Conservation (phyloP, 1,284 basidiomycete genomes). For the Moesziomyces antarcticus region DNA sequence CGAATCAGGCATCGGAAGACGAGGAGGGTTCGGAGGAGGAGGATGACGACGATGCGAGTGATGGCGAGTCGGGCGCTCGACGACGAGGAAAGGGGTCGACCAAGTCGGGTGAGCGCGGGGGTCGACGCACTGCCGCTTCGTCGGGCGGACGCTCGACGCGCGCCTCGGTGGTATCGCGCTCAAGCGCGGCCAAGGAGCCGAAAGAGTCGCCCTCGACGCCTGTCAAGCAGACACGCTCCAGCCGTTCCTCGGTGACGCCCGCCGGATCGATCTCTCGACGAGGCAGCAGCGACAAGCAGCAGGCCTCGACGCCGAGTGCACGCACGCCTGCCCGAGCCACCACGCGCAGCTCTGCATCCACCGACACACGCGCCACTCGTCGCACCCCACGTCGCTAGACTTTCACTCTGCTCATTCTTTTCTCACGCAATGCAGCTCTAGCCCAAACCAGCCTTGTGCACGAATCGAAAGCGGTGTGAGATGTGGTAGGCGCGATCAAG, state of each 20-base stretch:
- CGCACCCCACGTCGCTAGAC: conserved; percentile 43
- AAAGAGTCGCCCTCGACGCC: conserved; percentile 28
- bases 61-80: conserved; percentile 10
- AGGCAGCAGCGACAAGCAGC: conserved; percentile 35
- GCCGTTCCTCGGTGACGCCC: conserved; percentile 21
- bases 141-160: conserved; percentile 22
- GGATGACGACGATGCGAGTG: conserved; percentile 27
- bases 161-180: conserved; percentile 37
- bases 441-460: background rate
- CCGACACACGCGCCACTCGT: conserved; percentile 25
- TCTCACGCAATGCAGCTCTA: background rate
- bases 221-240: conserved; percentile 35
- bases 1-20: conserved; percentile 8
- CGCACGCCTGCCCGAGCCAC: conserved; percentile 25
- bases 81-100: conserved; percentile 10
- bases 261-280: conserved; percentile 17
- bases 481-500: too few relatives aligned
- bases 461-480: background rate
- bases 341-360: conserved; percentile 35
- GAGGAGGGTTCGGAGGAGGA: conserved; percentile 29
- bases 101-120: conserved; percentile 10
- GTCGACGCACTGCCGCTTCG: conserved; percentile 9
- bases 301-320: conserved; percentile 21
- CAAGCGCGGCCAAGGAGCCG: conserved; percentile 32
- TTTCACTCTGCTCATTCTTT: background rate